Conservation (phyloP, 371 early-diverging fungal genomes). For the Mortierella sp. region DNA sequence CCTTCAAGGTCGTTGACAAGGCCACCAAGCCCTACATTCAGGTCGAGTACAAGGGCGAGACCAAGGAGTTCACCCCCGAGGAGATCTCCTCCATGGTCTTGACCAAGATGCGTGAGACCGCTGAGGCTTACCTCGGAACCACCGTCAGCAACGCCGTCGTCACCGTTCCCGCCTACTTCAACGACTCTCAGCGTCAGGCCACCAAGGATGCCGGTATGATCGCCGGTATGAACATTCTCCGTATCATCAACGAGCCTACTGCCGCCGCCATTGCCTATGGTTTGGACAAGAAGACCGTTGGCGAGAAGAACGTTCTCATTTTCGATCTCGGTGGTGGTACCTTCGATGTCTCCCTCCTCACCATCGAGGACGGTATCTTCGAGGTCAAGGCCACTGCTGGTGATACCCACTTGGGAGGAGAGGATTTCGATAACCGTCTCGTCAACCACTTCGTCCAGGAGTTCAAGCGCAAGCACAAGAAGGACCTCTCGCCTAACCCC, state of each 20-base stretch:
- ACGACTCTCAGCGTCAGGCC: slow-evolving; percentile 98
- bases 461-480: slow-evolving; percentile 94
- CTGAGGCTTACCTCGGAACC: slow-evolving; percentile 95
- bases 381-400: slow-evolving; percentile 97
- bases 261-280: slow-evolving; percentile 99
- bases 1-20: slow-evolving; percentile 89
- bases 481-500: slow-evolving; percentile 89
- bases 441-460: slow-evolving; percentile 89
- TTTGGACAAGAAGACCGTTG: slow-evolving; percentile 85
- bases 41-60: slow-evolving; percentile 90
- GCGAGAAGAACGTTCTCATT: slow-evolving; percentile 92
- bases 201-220: slow-evolving; percentile 98
- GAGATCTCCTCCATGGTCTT: slow-evolving; percentile 98
- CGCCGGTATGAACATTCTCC: slow-evolving; percentile 95
- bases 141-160: slow-evolving; percentile 94
- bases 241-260: slow-evolving; percentile 99
- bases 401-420: slow-evolving; percentile 99
- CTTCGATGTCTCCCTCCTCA: slow-evolving; percentile 96
- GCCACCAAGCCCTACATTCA: slow-evolving; percentile 87
- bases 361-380: slow-evolving; percentile 95
- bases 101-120: slow-evolving; percentile 97
- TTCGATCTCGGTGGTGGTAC: slow-evolving; percentile 99
- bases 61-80: slow-evolving; percentile 95
- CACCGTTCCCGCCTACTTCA: slow-evolving; percentile 98
- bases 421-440: slow-evolving; percentile 97